phyloP scores from a whole-genome alignment of 805 yeast species.

The Candida cerambycidarum region DNA sequence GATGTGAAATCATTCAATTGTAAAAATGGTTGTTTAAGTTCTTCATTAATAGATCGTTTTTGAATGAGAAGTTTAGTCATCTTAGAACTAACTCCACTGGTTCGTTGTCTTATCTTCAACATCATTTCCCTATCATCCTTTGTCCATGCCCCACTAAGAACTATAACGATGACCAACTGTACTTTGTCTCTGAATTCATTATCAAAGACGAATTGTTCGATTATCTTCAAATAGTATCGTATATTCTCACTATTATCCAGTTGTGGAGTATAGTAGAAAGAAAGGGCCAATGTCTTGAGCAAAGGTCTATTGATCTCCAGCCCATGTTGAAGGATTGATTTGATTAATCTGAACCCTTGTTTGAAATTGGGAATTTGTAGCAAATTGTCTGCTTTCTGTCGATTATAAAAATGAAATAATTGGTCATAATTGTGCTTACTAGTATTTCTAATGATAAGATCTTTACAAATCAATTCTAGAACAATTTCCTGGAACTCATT shows the following conservation, averaged over 20 bases:
- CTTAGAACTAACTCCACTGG: slow-evolving; percentile 12
- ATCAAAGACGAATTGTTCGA: slow-evolving; percentile 18
- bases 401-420: slow-evolving; percentile 1
- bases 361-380: slow-evolving; percentile 10
- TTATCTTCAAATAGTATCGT: slow-evolving; percentile 12
- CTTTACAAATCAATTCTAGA: neutral
- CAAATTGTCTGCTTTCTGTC: neutral
- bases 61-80: slow-evolving; percentile 13
- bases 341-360: slow-evolving; percentile 12
- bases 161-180: neutral
- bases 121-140: neutral
- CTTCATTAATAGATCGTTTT: neutral
- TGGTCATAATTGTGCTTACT: slow-evolving; percentile 1
- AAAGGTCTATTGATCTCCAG: slow-evolving; percentile 8
- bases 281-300: slow-evolving; percentile 7
- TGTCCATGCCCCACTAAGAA: neutral
- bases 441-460: slow-evolving; percentile 6
- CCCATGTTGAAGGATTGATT: slow-evolving; percentile 10
- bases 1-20: slow-evolving; percentile 5
- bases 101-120: slow-evolving; percentile 12
- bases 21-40: neutral
- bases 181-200: slow-evolving; percentile 13
- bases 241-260: neutral
- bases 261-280: neutral
- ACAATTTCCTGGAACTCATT: neutral